Conservation (phyloP, 495 filamentous ascomycete species). For the Tuber calosporum region DNA sequence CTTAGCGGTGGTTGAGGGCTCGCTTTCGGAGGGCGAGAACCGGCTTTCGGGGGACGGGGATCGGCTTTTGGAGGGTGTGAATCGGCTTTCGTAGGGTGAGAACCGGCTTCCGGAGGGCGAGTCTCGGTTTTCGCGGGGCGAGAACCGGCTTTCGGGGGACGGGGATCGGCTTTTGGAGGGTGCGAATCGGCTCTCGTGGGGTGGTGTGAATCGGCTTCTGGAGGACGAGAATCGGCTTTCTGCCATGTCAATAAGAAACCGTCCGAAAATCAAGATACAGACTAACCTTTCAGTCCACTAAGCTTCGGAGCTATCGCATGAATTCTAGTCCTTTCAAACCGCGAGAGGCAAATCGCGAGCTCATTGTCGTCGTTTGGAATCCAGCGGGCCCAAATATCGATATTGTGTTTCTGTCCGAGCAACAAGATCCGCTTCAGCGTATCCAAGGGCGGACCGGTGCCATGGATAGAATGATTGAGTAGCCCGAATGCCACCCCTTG, state of each 20-base stretch:
- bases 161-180: background rate
- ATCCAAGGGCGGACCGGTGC: background rate
- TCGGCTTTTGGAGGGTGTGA: background rate
- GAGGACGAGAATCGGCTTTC: background rate
- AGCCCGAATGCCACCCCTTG: background rate
- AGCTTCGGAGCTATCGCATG: background rate
- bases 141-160: background rate
- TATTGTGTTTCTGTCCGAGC: background rate
- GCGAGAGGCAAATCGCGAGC: background rate
- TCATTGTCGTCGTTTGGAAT: background rate
- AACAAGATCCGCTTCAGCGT: background rate
- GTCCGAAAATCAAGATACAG: background rate
- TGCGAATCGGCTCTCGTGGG: background rate
- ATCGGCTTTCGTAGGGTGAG: background rate
- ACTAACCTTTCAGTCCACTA: background rate
- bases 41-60: background rate
- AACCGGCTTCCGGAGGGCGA: background rate
- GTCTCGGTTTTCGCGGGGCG: background rate
- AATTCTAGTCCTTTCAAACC: background rate
- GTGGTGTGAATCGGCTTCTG: background rate
- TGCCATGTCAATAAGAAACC: constrained; percentile 1
- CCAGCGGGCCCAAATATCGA: background rate
- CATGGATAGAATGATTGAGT: background rate
- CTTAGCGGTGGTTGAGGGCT: background rate
- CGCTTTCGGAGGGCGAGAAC: background rate